phyloP scores from a whole-genome alignment of 768 basidiomycete species.

The Melanogaster broomeanus region DNA sequence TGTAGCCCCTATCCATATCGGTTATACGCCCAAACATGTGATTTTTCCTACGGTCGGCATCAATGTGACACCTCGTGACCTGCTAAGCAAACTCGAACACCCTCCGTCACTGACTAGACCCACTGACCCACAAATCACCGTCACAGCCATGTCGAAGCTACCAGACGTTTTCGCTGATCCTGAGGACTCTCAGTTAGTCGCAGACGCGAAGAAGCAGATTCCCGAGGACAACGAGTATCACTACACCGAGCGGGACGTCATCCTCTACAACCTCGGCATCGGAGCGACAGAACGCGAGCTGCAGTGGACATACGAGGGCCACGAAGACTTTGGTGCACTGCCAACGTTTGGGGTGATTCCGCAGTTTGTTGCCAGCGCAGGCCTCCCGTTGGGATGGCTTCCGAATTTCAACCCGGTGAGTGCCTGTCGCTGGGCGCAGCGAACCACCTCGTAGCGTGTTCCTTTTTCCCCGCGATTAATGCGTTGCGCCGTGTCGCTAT shows the following conservation, averaged over 20 bases:
- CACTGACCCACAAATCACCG: not conserved
- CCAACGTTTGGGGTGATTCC: constrained; percentile 97
- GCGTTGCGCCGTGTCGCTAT: not conserved
- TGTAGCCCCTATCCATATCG: too few species aligned
- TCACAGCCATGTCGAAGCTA: constrained; percentile 37
- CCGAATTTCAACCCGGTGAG: constrained; percentile 93
- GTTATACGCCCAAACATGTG: too few species aligned
- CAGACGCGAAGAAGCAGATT: constrained; percentile 70
- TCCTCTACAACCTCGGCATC: constrained; percentile 93
- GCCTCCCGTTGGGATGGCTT: constrained; percentile 78
- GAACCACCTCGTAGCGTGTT: not conserved
- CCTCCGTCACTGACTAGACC: too few species aligned
- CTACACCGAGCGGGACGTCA: constrained; percentile 89
- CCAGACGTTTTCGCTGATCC: constrained; percentile 64
- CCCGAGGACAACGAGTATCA: constrained; percentile 59
- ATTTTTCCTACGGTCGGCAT: too few species aligned
- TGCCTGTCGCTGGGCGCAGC: constrained; percentile 6
- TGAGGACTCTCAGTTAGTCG: constrained; percentile 83
- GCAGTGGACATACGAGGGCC: constrained; percentile 87
- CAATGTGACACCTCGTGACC: too few species aligned
- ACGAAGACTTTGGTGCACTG: constrained; percentile 81
- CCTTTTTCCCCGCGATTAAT: not conserved
- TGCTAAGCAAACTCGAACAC: too few species aligned
- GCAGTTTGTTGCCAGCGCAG: constrained; percentile 74
- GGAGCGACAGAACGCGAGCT: constrained; percentile 94